Conservation (phyloP, 2,329 filamentous ascomycete genomes). For the Cercospora sp. region DNA sequence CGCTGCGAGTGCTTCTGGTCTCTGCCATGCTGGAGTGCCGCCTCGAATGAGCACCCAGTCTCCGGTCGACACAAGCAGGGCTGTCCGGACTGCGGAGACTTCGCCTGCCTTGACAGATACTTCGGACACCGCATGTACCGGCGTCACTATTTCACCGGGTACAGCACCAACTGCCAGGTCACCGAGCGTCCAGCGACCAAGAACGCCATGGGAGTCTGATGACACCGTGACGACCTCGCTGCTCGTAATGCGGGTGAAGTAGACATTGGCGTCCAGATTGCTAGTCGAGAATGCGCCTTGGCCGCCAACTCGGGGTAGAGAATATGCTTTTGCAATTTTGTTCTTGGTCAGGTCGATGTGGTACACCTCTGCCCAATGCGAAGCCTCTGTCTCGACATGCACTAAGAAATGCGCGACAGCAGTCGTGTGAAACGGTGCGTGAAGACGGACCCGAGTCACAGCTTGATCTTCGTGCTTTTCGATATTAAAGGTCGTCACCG, state of each 20-base stretch:
- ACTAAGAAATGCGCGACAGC: conserved; percentile 81
- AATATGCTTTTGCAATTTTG: conserved; percentile 73
- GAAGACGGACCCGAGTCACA: conserved; percentile 60
- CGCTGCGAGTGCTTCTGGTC: conserved; percentile 78
- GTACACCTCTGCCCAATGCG: conserved; percentile 82
- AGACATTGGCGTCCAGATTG: conserved; percentile 76
- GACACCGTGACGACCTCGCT: conserved; percentile 73
- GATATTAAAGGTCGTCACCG: conserved; percentile 46
- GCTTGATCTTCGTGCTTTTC: conserved; percentile 39
- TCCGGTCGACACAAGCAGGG: conserved; percentile 62
- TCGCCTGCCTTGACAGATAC: conserved; percentile 70
- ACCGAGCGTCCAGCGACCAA: conserved; percentile 71
- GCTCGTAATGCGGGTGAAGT: conserved; percentile 79
- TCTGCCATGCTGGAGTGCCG: conserved; percentile 75
- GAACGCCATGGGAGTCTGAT: conserved; percentile 71
- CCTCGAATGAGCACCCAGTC: conserved; percentile 86
- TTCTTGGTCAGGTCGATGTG: conserved; percentile 73
- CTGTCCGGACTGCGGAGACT: conserved; percentile 75
- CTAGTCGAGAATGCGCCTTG: conserved; percentile 76
- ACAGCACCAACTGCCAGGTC: conserved; percentile 33
- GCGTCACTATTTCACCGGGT: conserved; percentile 32
- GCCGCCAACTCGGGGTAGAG: conserved; percentile 69
- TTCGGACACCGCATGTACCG: conserved; percentile 74
- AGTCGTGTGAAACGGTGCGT: conserved; percentile 71
- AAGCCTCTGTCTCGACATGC: conserved; percentile 68